These are phyloP conservation scores for Penicillium sp. DNA, from an alignment of 2,329 filamentous ascomycete genomes.

Conservation along the genomic window DNA sequence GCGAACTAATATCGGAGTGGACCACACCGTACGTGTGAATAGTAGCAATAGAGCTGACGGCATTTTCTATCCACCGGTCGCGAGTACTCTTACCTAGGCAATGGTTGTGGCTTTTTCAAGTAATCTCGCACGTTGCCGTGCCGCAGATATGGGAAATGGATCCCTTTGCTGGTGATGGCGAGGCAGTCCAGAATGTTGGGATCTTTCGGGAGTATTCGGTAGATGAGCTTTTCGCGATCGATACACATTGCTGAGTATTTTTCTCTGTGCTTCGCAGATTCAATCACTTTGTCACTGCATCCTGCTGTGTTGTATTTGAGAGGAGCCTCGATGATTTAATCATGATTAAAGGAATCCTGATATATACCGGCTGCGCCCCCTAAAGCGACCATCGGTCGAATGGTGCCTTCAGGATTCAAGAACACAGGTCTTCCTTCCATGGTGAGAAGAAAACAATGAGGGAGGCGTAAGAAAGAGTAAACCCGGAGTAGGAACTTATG, in stretches of 20 bases:
- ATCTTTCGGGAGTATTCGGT: constrained; percentile 4
- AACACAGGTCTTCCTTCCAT: background rate
- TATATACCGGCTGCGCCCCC: background rate
- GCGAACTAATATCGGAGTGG: constrained; percentile 19
- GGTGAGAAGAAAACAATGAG: background rate
- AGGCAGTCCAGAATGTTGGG: constrained; percentile 7
- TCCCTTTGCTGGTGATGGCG: background rate
- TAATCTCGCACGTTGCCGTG: constrained; percentile 6
- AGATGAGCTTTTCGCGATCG: constrained; percentile 7
- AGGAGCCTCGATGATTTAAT: constrained; percentile 4
- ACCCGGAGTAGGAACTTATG: background rate
- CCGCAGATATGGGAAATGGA: constrained; percentile 4
- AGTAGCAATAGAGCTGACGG: constrained; percentile 12
- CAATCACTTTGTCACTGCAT: background rate
- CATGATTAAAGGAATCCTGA: background rate
- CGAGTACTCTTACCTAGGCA: background rate
- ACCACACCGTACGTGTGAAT: constrained; percentile 13
- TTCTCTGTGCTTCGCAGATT: background rate
- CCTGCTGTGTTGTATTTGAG: constrained; percentile 2
- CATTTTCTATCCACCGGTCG: constrained; percentile 13
- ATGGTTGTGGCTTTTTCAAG: background rate
- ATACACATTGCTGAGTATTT: background rate
- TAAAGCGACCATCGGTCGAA: background rate
- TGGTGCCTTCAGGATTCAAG: background rate
- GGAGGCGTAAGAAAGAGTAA: background rate